Evolutionary conservation across 2,329 filamentous ascomycete species (phyloP).

Genomic region (Amphichorda felina): DNA sequence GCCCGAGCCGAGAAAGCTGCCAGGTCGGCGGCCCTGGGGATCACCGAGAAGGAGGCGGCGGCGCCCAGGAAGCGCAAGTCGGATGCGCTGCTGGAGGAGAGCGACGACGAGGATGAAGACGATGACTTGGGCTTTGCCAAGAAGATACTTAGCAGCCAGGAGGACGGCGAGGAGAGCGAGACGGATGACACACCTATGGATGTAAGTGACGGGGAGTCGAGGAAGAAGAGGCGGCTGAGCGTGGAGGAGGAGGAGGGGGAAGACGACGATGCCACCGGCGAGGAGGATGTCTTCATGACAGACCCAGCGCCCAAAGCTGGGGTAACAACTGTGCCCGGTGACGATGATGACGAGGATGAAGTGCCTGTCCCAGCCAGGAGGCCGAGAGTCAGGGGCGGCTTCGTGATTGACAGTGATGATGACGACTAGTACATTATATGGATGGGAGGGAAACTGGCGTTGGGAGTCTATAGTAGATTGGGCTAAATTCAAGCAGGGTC

Average conservation of each 20-base stretch:
- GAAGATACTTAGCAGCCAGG: slow-evolving; percentile 11
- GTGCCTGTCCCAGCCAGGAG: slow-evolving; percentile 20
- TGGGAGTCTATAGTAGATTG: too few species aligned
- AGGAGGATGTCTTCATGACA: slow-evolving; percentile 9
- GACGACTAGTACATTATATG: slow-evolving; percentile 22
- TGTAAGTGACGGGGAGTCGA: slow-evolving; percentile 18
- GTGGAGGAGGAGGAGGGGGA: slow-evolving; percentile 16
- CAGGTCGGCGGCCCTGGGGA: slow-evolving; percentile 7
- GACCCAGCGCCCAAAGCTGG: slow-evolving; percentile 9
- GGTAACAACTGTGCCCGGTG: slow-evolving; percentile 14
- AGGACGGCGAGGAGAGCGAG: slow-evolving; percentile 10
- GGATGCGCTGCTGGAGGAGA: slow-evolving; percentile 12
- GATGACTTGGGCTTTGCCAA: slow-evolving; percentile 11
- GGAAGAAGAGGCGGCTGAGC: slow-evolving; percentile 24
- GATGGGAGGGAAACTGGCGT: background rate
- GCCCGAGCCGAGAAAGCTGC: slow-evolving; percentile 33
- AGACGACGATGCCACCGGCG: slow-evolving; percentile 6
- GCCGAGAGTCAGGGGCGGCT: slow-evolving; percentile 36
- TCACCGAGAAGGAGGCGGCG: slow-evolving; percentile 13
- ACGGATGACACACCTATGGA: slow-evolving; percentile 16
- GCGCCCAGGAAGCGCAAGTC: slow-evolving; percentile 19
- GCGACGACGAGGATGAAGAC: slow-evolving; percentile 13
- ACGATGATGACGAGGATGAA: slow-evolving; percentile 26
- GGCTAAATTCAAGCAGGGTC: too few species aligned
- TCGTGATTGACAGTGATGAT: slow-evolving; percentile 48